These are phyloP conservation scores for Plenodomus biglobosus DNA, from an alignment of 2,329 filamentous ascomycete genomes.

Conservation along the genomic window DNA sequence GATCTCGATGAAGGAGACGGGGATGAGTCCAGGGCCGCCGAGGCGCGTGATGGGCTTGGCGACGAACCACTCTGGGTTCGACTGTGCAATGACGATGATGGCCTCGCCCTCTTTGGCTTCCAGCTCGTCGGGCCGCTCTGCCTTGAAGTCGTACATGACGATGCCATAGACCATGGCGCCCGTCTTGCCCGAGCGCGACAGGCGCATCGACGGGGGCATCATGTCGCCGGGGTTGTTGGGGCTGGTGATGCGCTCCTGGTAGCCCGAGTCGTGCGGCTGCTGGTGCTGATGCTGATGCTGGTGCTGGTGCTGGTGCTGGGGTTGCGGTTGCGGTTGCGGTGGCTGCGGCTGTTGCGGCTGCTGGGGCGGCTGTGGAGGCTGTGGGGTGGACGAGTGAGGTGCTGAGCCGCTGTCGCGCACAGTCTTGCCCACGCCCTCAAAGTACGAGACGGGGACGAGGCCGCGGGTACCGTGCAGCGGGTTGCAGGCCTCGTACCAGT, in stretches of 20 bases:
- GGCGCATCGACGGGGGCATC: slow-evolving; percentile 34
- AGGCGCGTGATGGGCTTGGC: slow-evolving; percentile 97
- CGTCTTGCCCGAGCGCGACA: slow-evolving; percentile 52
- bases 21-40: slow-evolving; percentile 93
- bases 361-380: slow-evolving; percentile 46
- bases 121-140: slow-evolving; percentile 91
- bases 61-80: slow-evolving; percentile 98
- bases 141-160: slow-evolving; percentile 95
- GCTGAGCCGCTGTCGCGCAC: slow-evolving; percentile 74
- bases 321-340: slow-evolving; percentile 45
- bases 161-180: slow-evolving; percentile 95
- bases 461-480: slow-evolving; percentile 85
- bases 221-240: slow-evolving; percentile 36
- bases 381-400: slow-evolving; percentile 43
- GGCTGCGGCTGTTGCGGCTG: slow-evolving; percentile 25
- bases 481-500: slow-evolving; percentile 99
- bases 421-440: slow-evolving; percentile 88
- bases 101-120: slow-evolving; percentile 94
- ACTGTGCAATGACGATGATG: slow-evolving; percentile 98
- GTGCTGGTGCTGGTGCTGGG: no score
- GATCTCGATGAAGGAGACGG: slow-evolving; percentile 95
- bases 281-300: slow-evolving; percentile 3
- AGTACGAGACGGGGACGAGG: slow-evolving; percentile 90
- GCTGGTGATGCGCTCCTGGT: slow-evolving; percentile 61
- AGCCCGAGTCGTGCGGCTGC: slow-evolving; percentile 85